Base-by-base conservation (phyloP, 2,329 filamentous ascomycete genomes). In the Chlorencoelia australis region DNA sequence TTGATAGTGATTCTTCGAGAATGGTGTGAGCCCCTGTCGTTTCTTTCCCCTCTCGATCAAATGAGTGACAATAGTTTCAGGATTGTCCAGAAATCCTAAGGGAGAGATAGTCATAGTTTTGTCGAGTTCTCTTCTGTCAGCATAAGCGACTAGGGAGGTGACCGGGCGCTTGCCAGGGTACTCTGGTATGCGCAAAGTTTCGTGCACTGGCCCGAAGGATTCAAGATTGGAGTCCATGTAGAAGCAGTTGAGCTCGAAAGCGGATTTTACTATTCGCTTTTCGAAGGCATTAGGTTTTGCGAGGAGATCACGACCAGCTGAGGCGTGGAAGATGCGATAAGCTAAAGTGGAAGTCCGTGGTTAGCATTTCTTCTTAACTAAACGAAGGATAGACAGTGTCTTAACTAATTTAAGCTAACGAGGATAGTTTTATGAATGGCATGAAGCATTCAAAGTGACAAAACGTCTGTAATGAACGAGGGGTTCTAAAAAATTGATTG, bases 201-300 rank as follows among this genome's bases (percentile, higher is more conserved):
- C 30, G 33, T 33, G 35, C 6, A 38, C 15, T 0, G 30, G 30
- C 5, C 35, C 30, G 13, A 38, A 9, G 7, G 10, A 11, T 9
- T 28, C 29, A 7, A 13, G 17, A 9, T 38, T 30, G 15, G 16
- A 28, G 3, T 10, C 18, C 10, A 32, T 33, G n/a, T 17, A 28
- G 2, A 38, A 33, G 9, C 30, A 38, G 10, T 38, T 26, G 14
- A 38, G 32, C 5, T 27, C 33, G 30, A 38, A 38, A 5, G 13
- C 13, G 2, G n/a, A 14, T 8, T 13, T 11, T 1, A 35, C 17
- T 18, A 8, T 7, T 9, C 28, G 21, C 19, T 33, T 33, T 18
- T 22, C 29, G 4, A 33, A 33, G 3, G 15, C 11, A 1, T 18
- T n/a, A 4, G 10, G 17, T 5, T 14, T 22, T 2, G 35, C 21